phyloP scores from a whole-genome alignment of 2,329 filamentous ascomycete species.

The Fusarium dlaminii region DNA sequence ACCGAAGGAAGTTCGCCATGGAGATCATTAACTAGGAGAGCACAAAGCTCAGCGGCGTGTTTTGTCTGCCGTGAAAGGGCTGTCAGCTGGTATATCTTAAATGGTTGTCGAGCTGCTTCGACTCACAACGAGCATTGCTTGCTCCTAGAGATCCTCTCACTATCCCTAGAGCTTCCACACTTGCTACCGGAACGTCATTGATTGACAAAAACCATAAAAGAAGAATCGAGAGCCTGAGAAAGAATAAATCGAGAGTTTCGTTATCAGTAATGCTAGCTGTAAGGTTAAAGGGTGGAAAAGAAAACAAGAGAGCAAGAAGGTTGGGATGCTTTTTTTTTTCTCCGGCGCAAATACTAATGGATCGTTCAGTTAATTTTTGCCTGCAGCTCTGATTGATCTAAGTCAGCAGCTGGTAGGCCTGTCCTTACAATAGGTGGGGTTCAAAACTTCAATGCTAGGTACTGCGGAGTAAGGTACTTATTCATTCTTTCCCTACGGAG shows the following conservation, averaged over 20 bases:
- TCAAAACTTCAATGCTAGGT: background rate
- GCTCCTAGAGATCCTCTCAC: slow-evolving; percentile 80
- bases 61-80: slow-evolving; percentile 62
- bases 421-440: slow-evolving; percentile 31
- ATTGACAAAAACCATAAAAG: slow-evolving; percentile 40
- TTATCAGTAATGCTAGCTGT: background rate
- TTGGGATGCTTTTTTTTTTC: slow-evolving; percentile 37
- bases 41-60: slow-evolving; percentile 86
- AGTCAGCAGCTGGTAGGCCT: slow-evolving; percentile 34
- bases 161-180: slow-evolving; percentile 79
- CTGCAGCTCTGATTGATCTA: slow-evolving; percentile 40
- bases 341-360: slow-evolving; percentile 35
- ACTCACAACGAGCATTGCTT: slow-evolving; percentile 66
- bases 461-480: background rate
- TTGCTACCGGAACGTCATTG: slow-evolving; percentile 76
- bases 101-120: slow-evolving; percentile 27
- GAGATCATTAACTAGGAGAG: slow-evolving; percentile 86
- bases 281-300: slow-evolving; percentile 1
- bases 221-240: slow-evolving; percentile 2
- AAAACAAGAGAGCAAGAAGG: slow-evolving; percentile 18
- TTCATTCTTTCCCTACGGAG: slow-evolving; percentile 34
- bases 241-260: background rate
- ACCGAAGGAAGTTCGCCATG: slow-evolving; percentile 94
- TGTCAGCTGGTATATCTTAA: slow-evolving; percentile 37
- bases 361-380: slow-evolving; percentile 38